A percentile compares a stretch with the other conserved stretches of the same genome.
phyloP scores from a whole-genome alignment of 2,329 filamentous ascomycete species.

The Verticillium nonalfalfae region DNA sequence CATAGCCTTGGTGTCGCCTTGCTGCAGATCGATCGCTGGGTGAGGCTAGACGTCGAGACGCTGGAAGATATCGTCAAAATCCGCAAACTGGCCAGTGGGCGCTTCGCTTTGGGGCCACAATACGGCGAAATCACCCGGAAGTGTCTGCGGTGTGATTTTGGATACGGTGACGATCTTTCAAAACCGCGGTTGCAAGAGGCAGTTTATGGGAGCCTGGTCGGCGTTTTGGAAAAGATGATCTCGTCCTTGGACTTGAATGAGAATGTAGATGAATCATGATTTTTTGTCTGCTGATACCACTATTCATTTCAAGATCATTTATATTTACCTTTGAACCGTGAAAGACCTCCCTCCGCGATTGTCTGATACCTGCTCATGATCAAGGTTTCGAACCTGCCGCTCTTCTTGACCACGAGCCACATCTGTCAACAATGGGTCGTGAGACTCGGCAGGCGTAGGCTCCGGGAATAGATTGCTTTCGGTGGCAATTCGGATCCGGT shows the following conservation, averaged over 20 bases:
- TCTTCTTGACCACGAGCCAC: too few species aligned
- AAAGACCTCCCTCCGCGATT: too few species aligned
- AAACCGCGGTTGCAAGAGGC: conserved; percentile 7
- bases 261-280: not conserved
- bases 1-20: conserved; percentile 19
- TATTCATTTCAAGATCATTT: not conserved
- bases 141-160: conserved; percentile 18
- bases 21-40: conserved; percentile 18
- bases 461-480: too few species aligned
- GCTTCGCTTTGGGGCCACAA: conserved; percentile 9
- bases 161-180: conserved; percentile 5
- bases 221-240: conserved; percentile 9
- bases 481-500: too few species aligned
- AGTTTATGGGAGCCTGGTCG: conserved; percentile 5
- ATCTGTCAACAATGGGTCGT: too few species aligned
- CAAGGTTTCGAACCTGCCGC: too few species aligned
- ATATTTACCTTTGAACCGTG: too few species aligned
- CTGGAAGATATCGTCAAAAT: conserved; percentile 13
- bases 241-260: conserved; percentile 3
- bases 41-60: conserved; percentile 7
- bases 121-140: conserved; percentile 17
- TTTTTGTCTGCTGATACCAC: not conserved
- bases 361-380: too few species aligned
- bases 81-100: conserved; percentile 9
- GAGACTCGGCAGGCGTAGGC: too few species aligned